These are phyloP conservation scores for Diaporthe ampelina DNA, from an alignment of 2,329 filamentous ascomycete species.

Conservation along the genomic window DNA sequence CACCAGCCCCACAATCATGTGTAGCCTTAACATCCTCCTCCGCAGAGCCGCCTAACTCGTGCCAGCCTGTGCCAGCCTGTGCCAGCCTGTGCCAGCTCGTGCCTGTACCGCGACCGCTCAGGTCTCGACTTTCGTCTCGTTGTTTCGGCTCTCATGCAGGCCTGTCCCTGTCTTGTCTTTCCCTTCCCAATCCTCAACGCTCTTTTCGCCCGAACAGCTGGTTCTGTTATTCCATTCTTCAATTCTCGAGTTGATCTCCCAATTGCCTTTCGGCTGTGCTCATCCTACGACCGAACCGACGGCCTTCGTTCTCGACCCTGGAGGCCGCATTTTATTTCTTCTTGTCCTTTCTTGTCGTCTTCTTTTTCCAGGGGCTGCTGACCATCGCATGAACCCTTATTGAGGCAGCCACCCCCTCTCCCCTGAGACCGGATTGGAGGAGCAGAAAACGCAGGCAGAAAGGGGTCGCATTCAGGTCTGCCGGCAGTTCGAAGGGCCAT, in stretches of 20 bases:
- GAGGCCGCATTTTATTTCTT: constrained; percentile 18
- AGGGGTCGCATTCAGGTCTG: constrained; percentile 14
- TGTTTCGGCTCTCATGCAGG: constrained; percentile 18
- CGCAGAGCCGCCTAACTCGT: constrained; percentile 1
- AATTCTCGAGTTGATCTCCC: not conserved
- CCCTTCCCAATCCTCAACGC: not conserved
- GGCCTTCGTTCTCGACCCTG: constrained; percentile 22
- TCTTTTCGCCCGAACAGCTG: constrained; percentile 35
- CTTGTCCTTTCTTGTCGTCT: not conserved
- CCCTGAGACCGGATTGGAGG: constrained; percentile 20
- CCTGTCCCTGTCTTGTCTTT: not conserved
- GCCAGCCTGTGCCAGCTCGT: no score
- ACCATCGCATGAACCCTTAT: not conserved
- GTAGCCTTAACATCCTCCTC: constrained; percentile 24
- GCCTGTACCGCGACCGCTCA: constrained; percentile 4
- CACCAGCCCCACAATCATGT: constrained; percentile 5
- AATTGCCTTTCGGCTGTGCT: constrained; percentile 5
- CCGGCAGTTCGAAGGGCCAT: constrained; percentile 15
- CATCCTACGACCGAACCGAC: constrained; percentile 1
- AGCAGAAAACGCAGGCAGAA: constrained; percentile 20
- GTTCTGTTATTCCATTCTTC: constrained; percentile 38
- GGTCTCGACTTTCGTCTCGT: constrained; percentile 34
- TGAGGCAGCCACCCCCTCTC: not conserved
- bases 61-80: no score
- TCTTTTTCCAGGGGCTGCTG: constrained; percentile 4